Base-by-base conservation (phyloP, 108 stramenopile species). In the Cyclotella atomus region DNA sequence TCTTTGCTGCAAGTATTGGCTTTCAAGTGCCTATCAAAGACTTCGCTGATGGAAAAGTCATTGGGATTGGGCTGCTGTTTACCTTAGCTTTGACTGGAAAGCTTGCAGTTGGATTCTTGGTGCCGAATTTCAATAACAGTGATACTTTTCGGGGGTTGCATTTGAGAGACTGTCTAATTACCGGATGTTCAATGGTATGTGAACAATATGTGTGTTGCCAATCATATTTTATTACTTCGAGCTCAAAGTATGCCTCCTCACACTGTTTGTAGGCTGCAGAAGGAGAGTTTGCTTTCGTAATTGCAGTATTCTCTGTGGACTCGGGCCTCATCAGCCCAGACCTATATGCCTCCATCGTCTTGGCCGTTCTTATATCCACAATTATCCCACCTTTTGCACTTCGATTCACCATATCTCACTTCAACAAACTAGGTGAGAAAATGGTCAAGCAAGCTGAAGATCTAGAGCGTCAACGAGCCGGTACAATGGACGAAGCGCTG, bases 271-370 rank as follows among this genome's bases (percentile, higher is more conserved):
- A 73, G 72, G 89, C 89, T 15, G 89, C 89, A 3, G 89, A 90
- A 47, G 89, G 87, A 68, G 91, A 93, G 75, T 88, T 93, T 59
- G 87, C 88, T 46, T 93, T 93, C 78, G 85, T 93, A 27, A 90
- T 93, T 73, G 89, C 91, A 0, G 91, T 88, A 3, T 88, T 88
- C 65, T 83, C 87, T 1, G 76, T 75, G 10, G 80, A 78, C 68
- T 41, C 73, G 32, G 87, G 78, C 10, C 62, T 93, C 30, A 86
- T 93, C 64, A 36, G 34, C 23, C 41, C 62, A 29, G 83, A 87
- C 64, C 76, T 89, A 2, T 90, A 90, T 66, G 88, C 89, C 24
- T 87, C 87, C 44, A 82, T 93, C 16, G 83, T 90, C 25, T 65
- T 93, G 2, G 89, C 89, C 3, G 84, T 91, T 35, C 76, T 95